These are phyloP conservation scores for Cubamyces lactineus DNA, from an alignment of 768 basidiomycete genomes.

Conservation along the genomic window DNA sequence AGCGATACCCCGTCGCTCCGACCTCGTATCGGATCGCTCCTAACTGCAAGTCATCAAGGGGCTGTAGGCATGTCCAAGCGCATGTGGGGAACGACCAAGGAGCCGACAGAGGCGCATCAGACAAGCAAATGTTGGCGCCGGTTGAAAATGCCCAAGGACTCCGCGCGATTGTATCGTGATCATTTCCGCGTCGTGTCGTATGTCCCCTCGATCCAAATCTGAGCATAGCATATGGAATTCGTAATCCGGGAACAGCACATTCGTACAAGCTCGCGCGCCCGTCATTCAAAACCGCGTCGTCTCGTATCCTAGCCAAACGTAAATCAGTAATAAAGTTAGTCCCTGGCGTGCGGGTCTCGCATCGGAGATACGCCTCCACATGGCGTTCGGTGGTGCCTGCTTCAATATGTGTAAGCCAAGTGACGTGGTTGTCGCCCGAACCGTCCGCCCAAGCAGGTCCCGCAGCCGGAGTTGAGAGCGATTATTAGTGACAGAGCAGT, in stretches of 20 bases:
- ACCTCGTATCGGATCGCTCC: too few relatives aligned
- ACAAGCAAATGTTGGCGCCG: too few relatives aligned
- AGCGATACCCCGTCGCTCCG: too few relatives aligned
- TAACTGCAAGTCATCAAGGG: too few relatives aligned
- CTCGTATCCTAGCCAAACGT: neutral
- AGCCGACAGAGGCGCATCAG: too few relatives aligned
- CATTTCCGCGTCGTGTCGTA: too few relatives aligned
- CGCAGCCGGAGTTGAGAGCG: constrained; percentile 29
- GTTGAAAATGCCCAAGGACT: neutral
- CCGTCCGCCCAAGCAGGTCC: constrained; percentile 27
- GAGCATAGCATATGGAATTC: neutral
- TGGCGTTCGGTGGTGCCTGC: neutral
- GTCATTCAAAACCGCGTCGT: neutral
- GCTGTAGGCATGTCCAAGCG: too few relatives aligned
- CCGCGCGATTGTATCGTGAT: too few relatives aligned
- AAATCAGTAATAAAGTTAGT: constrained; percentile 20
- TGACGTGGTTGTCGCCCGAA: constrained; percentile 27
- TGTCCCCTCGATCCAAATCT: neutral
- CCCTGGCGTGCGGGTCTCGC: neutral
- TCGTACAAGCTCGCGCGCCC: neutral
- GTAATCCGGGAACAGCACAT: neutral
- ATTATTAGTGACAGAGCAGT: constrained; percentile 25
- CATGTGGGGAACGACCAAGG: too few relatives aligned
- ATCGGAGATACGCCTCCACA: neutral
- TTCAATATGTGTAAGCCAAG: constrained; percentile 23